Evolutionary conservation across 179 eudicot genomes (phyloP).

Genomic region (Beta macrorhiza): DNA sequence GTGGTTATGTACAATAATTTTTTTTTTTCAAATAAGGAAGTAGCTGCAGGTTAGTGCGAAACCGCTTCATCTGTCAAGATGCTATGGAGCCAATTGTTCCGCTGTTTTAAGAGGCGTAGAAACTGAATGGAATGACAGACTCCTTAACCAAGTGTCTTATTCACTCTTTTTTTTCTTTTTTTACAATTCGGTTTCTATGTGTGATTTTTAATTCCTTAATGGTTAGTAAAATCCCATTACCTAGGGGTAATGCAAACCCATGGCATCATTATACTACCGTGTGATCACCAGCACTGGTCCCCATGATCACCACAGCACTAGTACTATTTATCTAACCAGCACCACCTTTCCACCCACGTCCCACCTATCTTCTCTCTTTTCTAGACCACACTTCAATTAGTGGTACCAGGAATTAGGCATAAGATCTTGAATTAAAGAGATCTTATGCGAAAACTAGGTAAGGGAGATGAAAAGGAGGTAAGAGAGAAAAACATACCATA

Average conservation of each 20-base stretch:
- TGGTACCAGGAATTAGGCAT: not conserved
- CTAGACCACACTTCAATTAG: not conserved
- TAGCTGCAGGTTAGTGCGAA: not conserved
- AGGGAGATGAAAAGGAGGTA: not conserved
- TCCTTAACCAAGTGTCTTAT: not conserved
- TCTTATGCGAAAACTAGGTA: not conserved
- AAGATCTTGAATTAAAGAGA: not conserved
- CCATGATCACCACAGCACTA: not conserved
- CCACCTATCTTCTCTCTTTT: not conserved
- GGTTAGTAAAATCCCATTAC: not conserved
- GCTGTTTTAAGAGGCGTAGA: not conserved
- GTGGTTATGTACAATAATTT: too few relatives aligned
- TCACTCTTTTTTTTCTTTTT: not conserved
- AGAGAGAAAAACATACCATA: not conserved
- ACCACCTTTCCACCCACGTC: not conserved
- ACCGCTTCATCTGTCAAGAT: conserved; percentile 7
- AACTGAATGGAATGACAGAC: not conserved
- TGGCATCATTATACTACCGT: not conserved
- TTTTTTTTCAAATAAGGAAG: too few relatives aligned
- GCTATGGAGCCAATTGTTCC: not conserved
- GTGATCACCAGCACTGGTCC: not conserved
- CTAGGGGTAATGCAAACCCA: not conserved
- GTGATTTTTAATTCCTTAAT: not conserved
- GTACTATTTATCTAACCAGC: too few relatives aligned
- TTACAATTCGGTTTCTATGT: not conserved